phyloP scores from a whole-genome alignment of 768 basidiomycete genomes.

The Russula griseocarnosa region DNA sequence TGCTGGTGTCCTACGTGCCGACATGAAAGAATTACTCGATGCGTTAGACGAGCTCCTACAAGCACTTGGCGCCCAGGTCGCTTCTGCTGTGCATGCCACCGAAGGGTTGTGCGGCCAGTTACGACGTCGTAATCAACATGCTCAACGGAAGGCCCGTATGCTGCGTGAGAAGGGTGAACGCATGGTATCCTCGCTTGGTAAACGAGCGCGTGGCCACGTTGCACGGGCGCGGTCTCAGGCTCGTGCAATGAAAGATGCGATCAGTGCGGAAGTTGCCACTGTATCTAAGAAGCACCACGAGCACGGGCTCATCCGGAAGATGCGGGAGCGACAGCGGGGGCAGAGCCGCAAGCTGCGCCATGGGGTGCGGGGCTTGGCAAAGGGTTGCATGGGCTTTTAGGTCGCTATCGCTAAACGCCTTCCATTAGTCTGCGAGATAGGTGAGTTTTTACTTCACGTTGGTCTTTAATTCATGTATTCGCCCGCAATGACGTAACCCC shows the following conservation, averaged over 20 bases:
- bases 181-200: constrained; percentile 30
- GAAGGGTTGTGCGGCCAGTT: constrained; percentile 30
- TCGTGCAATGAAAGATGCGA: constrained; percentile 29
- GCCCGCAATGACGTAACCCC: constrained; percentile 5
- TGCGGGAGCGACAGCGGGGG: constrained; percentile 22
- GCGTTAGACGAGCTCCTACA: constrained; percentile 55
- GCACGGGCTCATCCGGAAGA: constrained; percentile 15
- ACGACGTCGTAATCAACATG: constrained; percentile 32
- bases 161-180: constrained; percentile 33
- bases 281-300: constrained; percentile 16
- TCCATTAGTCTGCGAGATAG: constrained; percentile 11
- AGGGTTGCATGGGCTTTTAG: constrained; percentile 21
- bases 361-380: constrained; percentile 10
- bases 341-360: constrained; percentile 24
- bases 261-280: constrained; percentile 15
- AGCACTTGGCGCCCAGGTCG: constrained; percentile 27
- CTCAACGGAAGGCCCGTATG: constrained; percentile 32
- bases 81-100: constrained; percentile 19
- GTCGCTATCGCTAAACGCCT: neutral
- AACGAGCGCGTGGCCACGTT: constrained; percentile 30
- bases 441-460: constrained; percentile 21
- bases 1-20: constrained; percentile 43
- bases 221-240: constrained; percentile 33
- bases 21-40: constrained; percentile 53
- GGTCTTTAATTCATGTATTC: neutral